Evolutionary conservation across 371 early-diverging fungal genomes (phyloP), one percentile per base, ranked within the genome.

Genomic region (Gilbertella persicaria): DNA sequence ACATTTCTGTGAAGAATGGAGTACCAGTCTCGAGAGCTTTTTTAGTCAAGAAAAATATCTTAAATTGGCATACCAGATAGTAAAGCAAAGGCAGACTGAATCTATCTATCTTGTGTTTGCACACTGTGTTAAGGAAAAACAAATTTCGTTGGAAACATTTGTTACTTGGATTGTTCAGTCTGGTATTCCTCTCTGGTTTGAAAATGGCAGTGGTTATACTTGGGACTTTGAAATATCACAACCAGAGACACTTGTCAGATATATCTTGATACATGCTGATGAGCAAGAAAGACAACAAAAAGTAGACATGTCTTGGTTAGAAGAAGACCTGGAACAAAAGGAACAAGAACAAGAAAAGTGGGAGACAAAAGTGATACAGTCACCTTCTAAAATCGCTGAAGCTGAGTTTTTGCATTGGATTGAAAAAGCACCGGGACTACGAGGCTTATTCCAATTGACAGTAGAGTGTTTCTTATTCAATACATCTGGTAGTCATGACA

Each of bases 121-220:
- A 19, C 14, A 29, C 4, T 21, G 37, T 14, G 53, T 53, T 10
- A 23, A 60, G 24, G 26, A 45, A 14, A 17, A 54, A 1, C 30
- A 55, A 9, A 35, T 36, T 0, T 64, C 70, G 0, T 21, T 75
- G 10, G 33, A 66, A 16, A 44, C 41, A 12, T 71, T 71, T 45
- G 66, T 72, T 4, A 2, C 13, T 7, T 50, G 55, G 46, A 43
- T 65, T 2, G 67, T 66, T 0, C 24, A 21, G 5, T 49, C 58
- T 4, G 60, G 60, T 5, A 50, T 71, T n/a, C 69, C 66, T 0
- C 14, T 65, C 3, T 75, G 76, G 76, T 75, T 60, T 40, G 40
- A 60, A 54, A 50, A 43, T 14, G 61, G 51, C 8, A 60, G 62
- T 14, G 20, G 29, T 5, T 50, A 28, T 9, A 24, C 17, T 13